These are phyloP conservation scores for Sugiyamaella xylanicola DNA, from an alignment of 1,139 yeast genomes.

Conservation along the genomic window DNA sequence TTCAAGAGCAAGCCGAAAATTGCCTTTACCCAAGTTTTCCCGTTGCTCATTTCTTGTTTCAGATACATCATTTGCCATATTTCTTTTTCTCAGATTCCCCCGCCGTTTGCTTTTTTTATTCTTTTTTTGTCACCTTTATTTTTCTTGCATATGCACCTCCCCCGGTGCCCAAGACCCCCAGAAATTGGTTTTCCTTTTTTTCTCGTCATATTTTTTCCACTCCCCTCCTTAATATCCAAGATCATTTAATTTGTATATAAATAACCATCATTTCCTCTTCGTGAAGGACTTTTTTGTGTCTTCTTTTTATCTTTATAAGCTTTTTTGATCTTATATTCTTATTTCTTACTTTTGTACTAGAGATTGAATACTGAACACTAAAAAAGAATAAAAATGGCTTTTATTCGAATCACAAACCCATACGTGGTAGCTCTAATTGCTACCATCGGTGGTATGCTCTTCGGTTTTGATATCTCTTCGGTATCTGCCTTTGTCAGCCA, in stretches of 20 bases:
- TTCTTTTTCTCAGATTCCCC: not conserved
- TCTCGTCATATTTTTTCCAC: not conserved
- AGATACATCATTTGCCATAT: not conserved
- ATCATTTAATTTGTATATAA: slow-evolving; percentile 1
- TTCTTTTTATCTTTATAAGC: not conserved
- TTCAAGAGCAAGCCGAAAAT: not conserved
- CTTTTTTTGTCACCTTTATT: not conserved
- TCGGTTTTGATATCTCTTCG: slow-evolving; percentile 92
- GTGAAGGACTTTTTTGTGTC: not conserved
- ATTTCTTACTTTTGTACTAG: too few relatives aligned
- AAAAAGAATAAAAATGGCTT: slow-evolving; percentile 51
- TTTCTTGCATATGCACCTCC: not conserved
- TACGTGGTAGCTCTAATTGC: slow-evolving; percentile 51
- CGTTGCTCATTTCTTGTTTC: slow-evolving; percentile 1
- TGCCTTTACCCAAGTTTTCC: not conserved
- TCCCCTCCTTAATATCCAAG: not conserved
- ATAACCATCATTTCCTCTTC: not conserved
- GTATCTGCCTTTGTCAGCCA: slow-evolving; percentile 85
- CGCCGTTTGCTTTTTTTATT: not conserved
- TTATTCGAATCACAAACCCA: slow-evolving; percentile 40
- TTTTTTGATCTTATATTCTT: not conserved
- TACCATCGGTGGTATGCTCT: slow-evolving; percentile 89
- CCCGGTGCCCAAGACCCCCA: slow-evolving; percentile 2
- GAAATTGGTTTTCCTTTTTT: not conserved
- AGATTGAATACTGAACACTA: not conserved